These are phyloP conservation scores for Clonostachys solani DNA, from an alignment of 2,329 filamentous ascomycete species.

Conservation along the genomic window DNA sequence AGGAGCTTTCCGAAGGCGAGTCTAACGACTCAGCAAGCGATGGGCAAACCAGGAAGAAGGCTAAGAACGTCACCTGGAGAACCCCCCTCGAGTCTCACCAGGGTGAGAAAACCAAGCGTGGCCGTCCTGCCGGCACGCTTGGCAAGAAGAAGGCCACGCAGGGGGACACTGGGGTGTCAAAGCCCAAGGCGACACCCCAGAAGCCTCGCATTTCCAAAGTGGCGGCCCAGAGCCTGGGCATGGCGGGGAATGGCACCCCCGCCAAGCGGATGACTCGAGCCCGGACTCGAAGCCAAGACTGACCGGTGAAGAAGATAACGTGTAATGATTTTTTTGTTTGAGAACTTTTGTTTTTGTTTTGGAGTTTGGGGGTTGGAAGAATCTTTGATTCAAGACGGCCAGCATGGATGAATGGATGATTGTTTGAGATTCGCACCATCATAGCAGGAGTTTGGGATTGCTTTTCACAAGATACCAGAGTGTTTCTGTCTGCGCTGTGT, in stretches of 20 bases:
- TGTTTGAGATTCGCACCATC: too few relatives aligned
- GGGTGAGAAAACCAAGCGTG: constrained; percentile 12
- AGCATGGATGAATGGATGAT: too few relatives aligned
- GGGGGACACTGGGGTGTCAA: constrained; percentile 12
- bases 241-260: constrained; percentile 26
- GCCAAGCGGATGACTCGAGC: constrained; percentile 12
- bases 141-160: constrained; percentile 4
- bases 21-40: constrained; percentile 9
- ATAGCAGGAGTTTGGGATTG: too few relatives aligned
- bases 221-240: constrained; percentile 22
- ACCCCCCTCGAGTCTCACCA: constrained; percentile 19
- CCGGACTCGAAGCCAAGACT: background rate
- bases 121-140: constrained; percentile 3
- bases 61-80: constrained; percentile 26
- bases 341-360: background rate
- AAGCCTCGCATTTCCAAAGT: constrained; percentile 15
- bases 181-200: constrained; percentile 15
- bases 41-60: constrained; percentile 7
- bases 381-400: background rate
- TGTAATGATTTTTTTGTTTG: background rate
- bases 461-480: too few relatives aligned
- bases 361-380: background rate
- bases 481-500: too few relatives aligned
- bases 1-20: constrained; percentile 12
- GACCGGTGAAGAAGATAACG: background rate